Conservation (phyloP, 1,284 basidiomycete species). For the Cryptococcus sp. region DNA sequence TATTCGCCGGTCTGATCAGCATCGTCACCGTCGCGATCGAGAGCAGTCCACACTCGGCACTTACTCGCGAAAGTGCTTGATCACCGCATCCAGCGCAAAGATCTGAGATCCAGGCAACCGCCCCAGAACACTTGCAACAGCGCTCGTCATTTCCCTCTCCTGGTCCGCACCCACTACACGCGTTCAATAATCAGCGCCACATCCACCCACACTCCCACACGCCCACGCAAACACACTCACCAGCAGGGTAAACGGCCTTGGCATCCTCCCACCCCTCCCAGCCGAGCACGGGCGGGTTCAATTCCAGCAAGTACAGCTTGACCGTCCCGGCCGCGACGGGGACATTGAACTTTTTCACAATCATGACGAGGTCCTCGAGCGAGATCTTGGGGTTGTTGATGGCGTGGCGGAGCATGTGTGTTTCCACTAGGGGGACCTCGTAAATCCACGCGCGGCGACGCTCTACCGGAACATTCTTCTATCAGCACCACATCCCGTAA, state of each 20-base stretch:
- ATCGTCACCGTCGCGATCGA: neutral
- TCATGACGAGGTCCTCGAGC: conserved; percentile 59
- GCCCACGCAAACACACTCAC: conserved; percentile 47
- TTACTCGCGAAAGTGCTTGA: conserved; percentile 72
- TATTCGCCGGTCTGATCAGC: conserved; percentile 34
- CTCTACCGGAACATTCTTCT: conserved; percentile 55
- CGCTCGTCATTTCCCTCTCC: conserved; percentile 61
- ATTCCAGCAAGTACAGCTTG: conserved; percentile 82
- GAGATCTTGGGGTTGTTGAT: conserved; percentile 69
- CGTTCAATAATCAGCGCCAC: conserved; percentile 10
- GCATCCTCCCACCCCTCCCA: conserved; percentile 88
- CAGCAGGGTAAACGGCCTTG: conserved; percentile 71
- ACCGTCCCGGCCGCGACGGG: conserved; percentile 74
- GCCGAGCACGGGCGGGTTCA: conserved; percentile 71
- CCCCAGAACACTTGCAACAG: conserved; percentile 64
- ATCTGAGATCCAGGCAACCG: conserved; percentile 76
- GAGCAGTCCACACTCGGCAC: conserved; percentile 42
- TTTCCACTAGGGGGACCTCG: conserved; percentile 70
- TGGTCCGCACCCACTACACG: conserved; percentile 59
- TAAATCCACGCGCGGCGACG: conserved; percentile 91
- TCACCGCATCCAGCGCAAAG: conserved; percentile 72
- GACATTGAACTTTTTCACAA: conserved; percentile 74
- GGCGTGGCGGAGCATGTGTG: conserved; percentile 76
- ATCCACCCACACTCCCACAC: neutral
- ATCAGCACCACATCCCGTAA: neutral